Base-by-base conservation (phyloP, 2,329 filamentous ascomycete species). In the Knufia petricola region DNA sequence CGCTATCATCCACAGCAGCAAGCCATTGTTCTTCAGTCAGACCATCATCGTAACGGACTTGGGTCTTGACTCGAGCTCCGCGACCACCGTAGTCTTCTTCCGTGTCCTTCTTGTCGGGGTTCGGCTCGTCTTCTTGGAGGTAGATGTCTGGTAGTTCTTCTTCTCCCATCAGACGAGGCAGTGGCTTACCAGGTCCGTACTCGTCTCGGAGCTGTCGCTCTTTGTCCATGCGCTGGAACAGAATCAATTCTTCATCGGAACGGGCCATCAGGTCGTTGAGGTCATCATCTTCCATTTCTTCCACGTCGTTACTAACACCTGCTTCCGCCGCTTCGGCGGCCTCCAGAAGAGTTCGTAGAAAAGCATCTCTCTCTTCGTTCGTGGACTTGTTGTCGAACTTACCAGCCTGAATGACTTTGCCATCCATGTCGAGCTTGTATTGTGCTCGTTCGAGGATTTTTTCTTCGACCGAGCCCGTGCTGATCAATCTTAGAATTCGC, bases 321-420 rank as follows among this genome's bases (percentile, higher is more conserved):
- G 73, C 75, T 36, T 83, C 80, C 2, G 78, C 78, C 31, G 75
- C 77, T 61, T 84, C 81, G 3, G 80, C 81, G 51, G 84, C 84
- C 65, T 98, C 92, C 52, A 98, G 75, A 62, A 98, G 80, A 42
- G 94, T 94, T 60, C 92, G 82, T 58, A 98, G 74, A 79, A 98
- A 90, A 37, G 92, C 90, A 62, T 98, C 92, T 75, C 92, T 87
- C 68, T 98, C 92, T 48, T 94, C 94, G 65, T 95, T 92, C 0
- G 92, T 96, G 1, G 92, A 98, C 64, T 96, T 98, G 72, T 98
- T 96, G 60, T 98, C 92, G 71, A 98, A 98, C 64, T 94, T 94
- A 81, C 92, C 92, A 51, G 92, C 92, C 65, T 98, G 92, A 59
- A 98, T 98, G 63, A 98, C 89, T 69, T 98, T 98, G 71, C 92